Evolutionary conservation across 2,329 filamentous ascomycete genomes (phyloP), one percentile per base, ranked within the genome.

Genomic region (Cytospora piceicola): DNA sequence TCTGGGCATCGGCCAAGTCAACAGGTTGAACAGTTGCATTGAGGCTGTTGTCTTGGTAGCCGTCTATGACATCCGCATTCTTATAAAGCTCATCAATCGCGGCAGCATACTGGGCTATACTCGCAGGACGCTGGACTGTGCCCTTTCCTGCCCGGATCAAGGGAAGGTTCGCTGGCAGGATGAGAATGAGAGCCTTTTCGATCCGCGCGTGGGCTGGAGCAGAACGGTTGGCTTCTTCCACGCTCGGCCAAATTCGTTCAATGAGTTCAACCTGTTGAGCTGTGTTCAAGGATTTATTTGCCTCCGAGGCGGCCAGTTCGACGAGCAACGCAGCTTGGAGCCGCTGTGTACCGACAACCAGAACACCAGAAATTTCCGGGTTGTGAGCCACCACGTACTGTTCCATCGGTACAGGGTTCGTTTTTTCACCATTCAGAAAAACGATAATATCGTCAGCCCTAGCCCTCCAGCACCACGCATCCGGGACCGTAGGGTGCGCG

Each of bases 261-360:
- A 61, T 60, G 20, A 57, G 14, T 14, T 42, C 36, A 32, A 30
- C 51, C 11, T 64, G 15, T 17, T 39, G 36, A 17, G 20, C 34
- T 15, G 60, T 56, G 15, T 8, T 32, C 53, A 55, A 9, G 12
- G 15, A 11, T 14, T 17, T 29, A 4, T 17, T 27, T 7, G 12
- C 36, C 36, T 46, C 52, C 20, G 56, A 49, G 36, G 64, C 12
- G 12, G 17, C 34, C 0, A 81, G 81, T 66, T 86, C 84, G 39
- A 85, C 65, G 9, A 65, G 49, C 17, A 65, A 30, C 8, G 46
- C 27, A 12, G 63, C 49, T 29, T 60, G 55, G 7, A 61, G 51
- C 9, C 51, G 49, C 34, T 30, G 24, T 20, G 39, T 27, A n/a
- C 63, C 63, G 12, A 49, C n/a, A 4, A 65, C 42, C 6, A 65